Conservation (phyloP, 129 eudicot genomes). For the sunflower (Helianthus annuus) region DNA sequence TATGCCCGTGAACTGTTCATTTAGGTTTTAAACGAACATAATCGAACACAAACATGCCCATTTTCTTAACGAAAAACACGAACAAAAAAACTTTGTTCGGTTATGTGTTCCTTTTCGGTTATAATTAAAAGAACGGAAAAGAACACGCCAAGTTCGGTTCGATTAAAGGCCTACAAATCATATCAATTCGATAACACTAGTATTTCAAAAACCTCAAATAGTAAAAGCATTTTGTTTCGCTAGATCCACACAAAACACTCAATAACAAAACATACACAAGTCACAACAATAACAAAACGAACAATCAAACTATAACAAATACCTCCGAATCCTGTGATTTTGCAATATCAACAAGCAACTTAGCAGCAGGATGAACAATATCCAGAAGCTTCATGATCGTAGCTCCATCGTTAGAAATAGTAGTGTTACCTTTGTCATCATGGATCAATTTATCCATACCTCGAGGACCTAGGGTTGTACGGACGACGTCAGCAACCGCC, state of each 20-base stretch:
- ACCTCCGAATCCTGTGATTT: constrained; percentile 98
- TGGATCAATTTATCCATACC: constrained; percentile 99
- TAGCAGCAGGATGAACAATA: constrained; percentile 91
- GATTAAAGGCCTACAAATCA: background rate
- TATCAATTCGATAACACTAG: background rate
- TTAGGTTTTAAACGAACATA: too few species aligned
- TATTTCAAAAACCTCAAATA: too few species aligned
- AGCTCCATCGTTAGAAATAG: constrained; percentile 96
- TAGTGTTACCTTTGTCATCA: constrained; percentile 90
- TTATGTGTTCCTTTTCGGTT: too few species aligned
- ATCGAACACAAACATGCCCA: too few species aligned
- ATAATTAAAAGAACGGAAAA: too few species aligned
- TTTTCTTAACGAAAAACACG: too few species aligned
- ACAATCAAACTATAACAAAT: constrained; percentile 13
- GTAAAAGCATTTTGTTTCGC: background rate
- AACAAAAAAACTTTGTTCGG: too few species aligned
- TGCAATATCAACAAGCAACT: constrained; percentile 97
- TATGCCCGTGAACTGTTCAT: too few species aligned
- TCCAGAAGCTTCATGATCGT: constrained; percentile 99
- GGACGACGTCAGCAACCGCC: constrained; percentile 93
- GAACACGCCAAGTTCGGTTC: too few species aligned
- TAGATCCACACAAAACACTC: constrained; percentile 2
- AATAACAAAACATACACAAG: background rate
- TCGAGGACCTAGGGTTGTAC: constrained; percentile 95
- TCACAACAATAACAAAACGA: too few species aligned